phyloP scores from a whole-genome alignment of 1,139 yeast species.

The Diutina siamensis region DNA sequence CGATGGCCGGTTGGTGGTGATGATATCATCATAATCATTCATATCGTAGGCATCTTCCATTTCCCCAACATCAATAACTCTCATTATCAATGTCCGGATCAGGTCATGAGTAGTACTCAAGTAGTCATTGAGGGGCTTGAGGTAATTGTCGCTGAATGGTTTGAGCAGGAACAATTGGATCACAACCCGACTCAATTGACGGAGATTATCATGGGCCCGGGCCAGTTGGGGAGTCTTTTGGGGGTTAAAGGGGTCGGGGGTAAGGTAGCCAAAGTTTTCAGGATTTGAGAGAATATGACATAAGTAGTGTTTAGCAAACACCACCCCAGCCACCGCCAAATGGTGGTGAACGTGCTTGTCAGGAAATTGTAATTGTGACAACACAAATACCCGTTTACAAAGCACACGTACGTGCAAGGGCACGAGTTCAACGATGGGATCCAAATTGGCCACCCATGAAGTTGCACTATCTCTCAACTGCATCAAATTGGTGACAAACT shows the following conservation, averaged over 20 bases:
- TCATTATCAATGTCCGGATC: slow-evolving; percentile 30
- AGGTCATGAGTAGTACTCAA: slow-evolving; percentile 39
- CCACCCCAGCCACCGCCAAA: slow-evolving; percentile 57
- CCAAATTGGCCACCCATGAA: slow-evolving; percentile 36
- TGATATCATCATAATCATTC: slow-evolving; percentile 61
- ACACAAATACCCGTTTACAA: slow-evolving; percentile 21
- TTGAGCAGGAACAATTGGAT: slow-evolving; percentile 57
- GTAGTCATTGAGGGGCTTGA: slow-evolving; percentile 74
- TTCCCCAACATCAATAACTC: slow-evolving; percentile 43
- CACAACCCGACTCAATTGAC: slow-evolving; percentile 47
- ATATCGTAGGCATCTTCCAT: slow-evolving; percentile 52
- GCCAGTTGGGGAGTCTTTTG: slow-evolving; percentile 13
- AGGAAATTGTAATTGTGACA: slow-evolving; percentile 35
- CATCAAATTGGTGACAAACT: slow-evolving; percentile 67
- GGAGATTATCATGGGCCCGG: slow-evolving; percentile 36
- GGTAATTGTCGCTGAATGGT: slow-evolving; percentile 59
- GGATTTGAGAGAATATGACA: slow-evolving; percentile 60
- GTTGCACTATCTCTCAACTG: slow-evolving; percentile 61
- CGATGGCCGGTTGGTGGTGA: slow-evolving; percentile 54
- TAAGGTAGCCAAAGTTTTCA: slow-evolving; percentile 44
- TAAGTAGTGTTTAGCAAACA: slow-evolving; percentile 52
- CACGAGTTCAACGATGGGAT: slow-evolving; percentile 28
- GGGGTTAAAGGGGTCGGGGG: slow-evolving; percentile 21
- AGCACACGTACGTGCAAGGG: slow-evolving; percentile 52
- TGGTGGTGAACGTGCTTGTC: slow-evolving; percentile 41